Base-by-base conservation (phyloP, 805 yeast genomes). In the Lachancea sp. region DNA sequence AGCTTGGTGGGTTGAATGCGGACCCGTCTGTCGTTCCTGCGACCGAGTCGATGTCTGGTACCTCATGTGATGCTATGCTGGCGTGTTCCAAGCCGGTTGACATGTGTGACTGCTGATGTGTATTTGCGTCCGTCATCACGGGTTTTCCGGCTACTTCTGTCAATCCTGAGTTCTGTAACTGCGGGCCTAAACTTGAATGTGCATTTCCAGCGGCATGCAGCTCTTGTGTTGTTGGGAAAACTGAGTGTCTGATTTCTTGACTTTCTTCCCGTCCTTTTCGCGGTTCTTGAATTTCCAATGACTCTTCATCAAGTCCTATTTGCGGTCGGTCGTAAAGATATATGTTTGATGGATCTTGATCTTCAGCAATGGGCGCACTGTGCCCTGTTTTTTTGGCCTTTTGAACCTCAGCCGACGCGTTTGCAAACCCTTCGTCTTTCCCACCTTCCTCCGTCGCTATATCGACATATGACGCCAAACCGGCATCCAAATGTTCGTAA, bases 261-360 rank as follows among this genome's bases (percentile, higher is more conserved):
- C 25, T 4, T 22, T 22, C 8, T 22, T 22, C 8, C 25, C 8
- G 25, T 22, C 25, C 25, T 22, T 22, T 22, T 8, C 8, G 25
- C 8, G 25, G 8, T 22, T 22, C 25, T 22, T 8, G 25, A 8
- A 29, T 7, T 5, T 29, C 31, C 31, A 13, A 12, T 11, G 31
- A 29, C 15, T 29, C 15, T 13, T 29, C 15, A 7, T 29, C 39
- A 4, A 29, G n/a, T 5, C 31, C 31, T 3, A 33, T 25, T 27
- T 47, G 52, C 9, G 59, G 52, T 31, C 50, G 49, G 36, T 54
- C 55, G 38, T 54, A 56, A 16, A 56, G 44, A 36, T 52, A 56
- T 16, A 56, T 46, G 7, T 51, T 50, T 3, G 55, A 39, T 15
- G 57, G 48, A 27, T 42, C 46, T 33, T 27, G 40, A 3, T 45